A percentile compares a stretch with the other conserved stretches of the same genome.
Evolutionary conservation across 208 protist genomes (phyloP).

Genomic region (Crithidia mellificae): DNA sequence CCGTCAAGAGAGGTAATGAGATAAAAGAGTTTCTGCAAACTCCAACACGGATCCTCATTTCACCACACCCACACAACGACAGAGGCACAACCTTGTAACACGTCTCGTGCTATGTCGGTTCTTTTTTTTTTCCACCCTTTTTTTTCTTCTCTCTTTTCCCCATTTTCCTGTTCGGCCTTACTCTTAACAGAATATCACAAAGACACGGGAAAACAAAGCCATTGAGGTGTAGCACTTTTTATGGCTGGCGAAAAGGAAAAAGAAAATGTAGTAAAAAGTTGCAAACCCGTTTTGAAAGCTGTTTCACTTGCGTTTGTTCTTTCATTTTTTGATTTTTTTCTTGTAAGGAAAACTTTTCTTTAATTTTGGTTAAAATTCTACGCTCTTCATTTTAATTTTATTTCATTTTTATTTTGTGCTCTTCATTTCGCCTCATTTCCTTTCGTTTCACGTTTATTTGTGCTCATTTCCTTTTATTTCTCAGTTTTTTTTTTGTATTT

Average conservation of each 20-base stretch:
- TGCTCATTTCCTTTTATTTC: conserved; percentile 10
- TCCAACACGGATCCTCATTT: background rate
- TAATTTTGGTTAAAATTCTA: background rate
- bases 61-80: too few species aligned
- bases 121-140: too few species aligned
- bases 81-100: too few species aligned
- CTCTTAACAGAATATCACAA: too few species aligned
- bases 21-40: conserved; percentile 5
- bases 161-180: background rate
- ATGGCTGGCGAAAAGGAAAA: background rate
- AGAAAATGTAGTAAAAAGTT: conserved; percentile 5
- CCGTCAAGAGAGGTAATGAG: background rate
- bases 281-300: conserved; percentile 2
- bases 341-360: background rate
- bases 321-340: background rate
- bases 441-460: conserved; percentile 3
- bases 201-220: too few species aligned
- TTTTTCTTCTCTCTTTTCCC: background rate
- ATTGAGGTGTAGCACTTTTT: background rate
- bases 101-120: too few species aligned
- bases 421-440: conserved; percentile 9
- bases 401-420: conserved; percentile 15
- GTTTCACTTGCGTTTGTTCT: background rate
- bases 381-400: conserved; percentile 4
- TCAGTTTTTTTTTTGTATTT: background rate